Percentiles rank a stretch among this genome's conserved stretches.
Conservation (phyloP, 2,329 filamentous ascomycete genomes). For the Akanthomyces lecanii region DNA sequence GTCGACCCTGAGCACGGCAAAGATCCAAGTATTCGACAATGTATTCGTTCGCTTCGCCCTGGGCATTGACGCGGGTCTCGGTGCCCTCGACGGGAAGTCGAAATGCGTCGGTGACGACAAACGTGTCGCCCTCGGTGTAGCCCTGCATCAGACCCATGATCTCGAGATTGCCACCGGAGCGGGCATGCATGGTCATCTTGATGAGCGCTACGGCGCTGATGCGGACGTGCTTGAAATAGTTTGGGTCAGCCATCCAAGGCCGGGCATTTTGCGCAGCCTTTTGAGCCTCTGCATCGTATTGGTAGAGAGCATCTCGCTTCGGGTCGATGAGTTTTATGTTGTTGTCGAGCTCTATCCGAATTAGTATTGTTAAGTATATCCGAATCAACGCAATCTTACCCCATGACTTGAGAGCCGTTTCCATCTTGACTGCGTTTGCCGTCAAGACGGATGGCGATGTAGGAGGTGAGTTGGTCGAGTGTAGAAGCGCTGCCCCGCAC, state of each 20-base stretch:
- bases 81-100: conserved; percentile 93
- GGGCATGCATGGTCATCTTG: conserved; percentile 99
- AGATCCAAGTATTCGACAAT: conserved; percentile 80
- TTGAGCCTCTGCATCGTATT: conserved; percentile 67
- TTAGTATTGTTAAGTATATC: background rate
- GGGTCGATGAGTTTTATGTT: conserved; percentile 78
- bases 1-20: conserved; percentile 68
- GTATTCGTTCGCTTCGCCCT: conserved; percentile 95
- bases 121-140: conserved; percentile 77
- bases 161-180: conserved; percentile 87
- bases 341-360: conserved; percentile 74
- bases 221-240: conserved; percentile 90
- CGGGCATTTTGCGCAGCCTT: conserved; percentile 59
- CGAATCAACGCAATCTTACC: conserved; percentile 20
- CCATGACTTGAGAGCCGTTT: conserved; percentile 30
- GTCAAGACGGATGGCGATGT: conserved; percentile 20
- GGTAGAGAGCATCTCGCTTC: conserved; percentile 85
- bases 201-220: conserved; percentile 91
- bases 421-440: conserved; percentile 22
- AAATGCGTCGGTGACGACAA: conserved; percentile 93
- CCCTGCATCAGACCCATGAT: conserved; percentile 99
- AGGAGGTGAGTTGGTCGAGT: conserved; percentile 16
- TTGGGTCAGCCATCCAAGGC: conserved; percentile 74
- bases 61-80: conserved; percentile 96
- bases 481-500: conserved; percentile 24